Conservation (phyloP, 495 filamentous ascomycete genomes). For the Neurospora terricola region DNA sequence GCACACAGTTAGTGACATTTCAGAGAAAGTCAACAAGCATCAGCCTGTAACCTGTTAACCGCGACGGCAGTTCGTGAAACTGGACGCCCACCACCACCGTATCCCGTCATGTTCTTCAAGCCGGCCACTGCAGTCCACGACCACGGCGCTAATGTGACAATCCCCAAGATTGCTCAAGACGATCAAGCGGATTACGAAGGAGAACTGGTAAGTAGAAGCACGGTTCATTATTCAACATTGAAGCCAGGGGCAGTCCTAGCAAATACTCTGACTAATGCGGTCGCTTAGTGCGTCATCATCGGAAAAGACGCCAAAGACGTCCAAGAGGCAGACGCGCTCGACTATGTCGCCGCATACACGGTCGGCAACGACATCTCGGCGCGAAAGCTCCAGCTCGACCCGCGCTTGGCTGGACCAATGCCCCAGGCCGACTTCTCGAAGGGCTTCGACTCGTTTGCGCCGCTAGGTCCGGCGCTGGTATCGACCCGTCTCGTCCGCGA, state of each 20-base stretch:
- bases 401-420: constrained; percentile 16
- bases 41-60: neutral
- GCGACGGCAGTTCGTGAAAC: constrained; percentile 35
- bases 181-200: constrained; percentile 44
- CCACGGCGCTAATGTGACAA: constrained; percentile 29
- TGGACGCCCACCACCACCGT: constrained; percentile 35
- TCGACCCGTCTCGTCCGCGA: constrained; percentile 13
- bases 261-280: neutral
- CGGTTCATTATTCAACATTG: neutral
- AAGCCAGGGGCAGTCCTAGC: neutral
- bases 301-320: constrained; percentile 38
- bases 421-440: constrained; percentile 18
- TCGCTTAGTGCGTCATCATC: constrained; percentile 27
- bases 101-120: constrained; percentile 43
- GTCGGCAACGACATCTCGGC: constrained; percentile 41
- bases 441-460: constrained; percentile 21
- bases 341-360: constrained; percentile 40
- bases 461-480: constrained; percentile 29
- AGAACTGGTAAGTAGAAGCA: constrained; percentile 23
- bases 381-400: constrained; percentile 37
- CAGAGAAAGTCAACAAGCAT: neutral
- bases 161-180: constrained; percentile 41
- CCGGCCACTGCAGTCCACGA: constrained; percentile 34
- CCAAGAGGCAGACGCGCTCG: constrained; percentile 21
- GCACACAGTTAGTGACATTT: constrained; percentile 26